Conservation (phyloP, 768 basidiomycete species). For the Serpula lacrymans region DNA sequence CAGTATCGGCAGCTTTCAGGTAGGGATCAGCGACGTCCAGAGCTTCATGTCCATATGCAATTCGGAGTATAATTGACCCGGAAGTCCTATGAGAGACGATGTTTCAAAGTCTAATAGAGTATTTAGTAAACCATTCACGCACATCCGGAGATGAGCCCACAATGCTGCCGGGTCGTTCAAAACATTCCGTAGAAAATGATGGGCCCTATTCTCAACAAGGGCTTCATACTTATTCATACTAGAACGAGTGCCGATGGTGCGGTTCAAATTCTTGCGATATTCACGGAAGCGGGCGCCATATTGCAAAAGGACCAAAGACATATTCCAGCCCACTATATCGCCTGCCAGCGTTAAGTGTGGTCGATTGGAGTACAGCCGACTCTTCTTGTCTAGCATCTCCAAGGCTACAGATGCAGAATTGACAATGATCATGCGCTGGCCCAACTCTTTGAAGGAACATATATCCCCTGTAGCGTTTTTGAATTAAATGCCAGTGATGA, state of each 20-base stretch:
- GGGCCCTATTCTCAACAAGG: conserved; percentile 44
- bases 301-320: background rate
- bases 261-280: conserved; percentile 2
- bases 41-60: conserved; percentile 35
- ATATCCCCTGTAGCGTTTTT: no score
- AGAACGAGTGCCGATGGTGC: background rate
- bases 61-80: conserved; percentile 29
- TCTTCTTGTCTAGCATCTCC: conserved; percentile 46
- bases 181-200: conserved; percentile 44
- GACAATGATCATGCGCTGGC: conserved; percentile 44
- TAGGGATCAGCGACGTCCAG: conserved; percentile 28
- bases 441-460: conserved; percentile 37
- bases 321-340: conserved; percentile 2
- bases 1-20: conserved; percentile 23
- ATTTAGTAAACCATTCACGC: no score
- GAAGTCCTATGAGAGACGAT: conserved; percentile 24
- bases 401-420: conserved; percentile 40
- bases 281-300: conserved; percentile 3
- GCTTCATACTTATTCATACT: conserved; percentile 32
- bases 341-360: conserved; percentile 31
- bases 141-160: conserved; percentile 43
- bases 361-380: conserved; percentile 47
- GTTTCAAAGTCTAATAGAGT: no score
- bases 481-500: no score
- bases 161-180: conserved; percentile 46